Conservation (phyloP, 169 alveolate genomes). For the Eimeria falciformis region DNA sequence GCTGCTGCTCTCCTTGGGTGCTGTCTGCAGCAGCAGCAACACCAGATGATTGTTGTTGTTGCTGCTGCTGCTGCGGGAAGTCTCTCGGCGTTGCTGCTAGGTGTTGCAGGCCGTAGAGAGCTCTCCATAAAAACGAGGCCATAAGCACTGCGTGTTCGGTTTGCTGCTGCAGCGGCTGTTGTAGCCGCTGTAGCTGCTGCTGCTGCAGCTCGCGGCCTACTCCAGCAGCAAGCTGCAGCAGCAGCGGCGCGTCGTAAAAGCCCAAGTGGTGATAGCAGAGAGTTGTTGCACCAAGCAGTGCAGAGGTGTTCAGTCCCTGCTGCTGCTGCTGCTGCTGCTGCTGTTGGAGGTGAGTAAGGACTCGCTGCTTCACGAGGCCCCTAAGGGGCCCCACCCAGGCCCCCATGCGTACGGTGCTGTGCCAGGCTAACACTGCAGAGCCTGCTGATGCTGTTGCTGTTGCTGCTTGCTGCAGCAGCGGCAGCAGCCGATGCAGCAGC, state of each 20-base stretch:
- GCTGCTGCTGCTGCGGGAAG: conserved; percentile 41
- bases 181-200: conserved; percentile 64
- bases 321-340: conserved; percentile 62
- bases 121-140: conserved; percentile 27
- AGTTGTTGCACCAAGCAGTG: conserved; percentile 22
- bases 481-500: conserved; percentile 45
- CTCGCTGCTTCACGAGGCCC: conserved; percentile 27
- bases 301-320: background rate
- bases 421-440: conserved; percentile 41
- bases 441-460: conserved; percentile 49
- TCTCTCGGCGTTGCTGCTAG: conserved; percentile 52
- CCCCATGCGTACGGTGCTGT: background rate
- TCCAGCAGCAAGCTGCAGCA: conserved; percentile 51
- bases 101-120: conserved; percentile 49
- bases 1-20: background rate
- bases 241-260: conserved; percentile 60
- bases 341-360: conserved; percentile 50
- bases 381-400: conserved; percentile 51
- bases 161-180: conserved; percentile 25
- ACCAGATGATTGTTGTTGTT: conserved; percentile 21
- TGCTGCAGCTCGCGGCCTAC: conserved; percentile 39
- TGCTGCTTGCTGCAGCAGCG: conserved; percentile 71
- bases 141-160: background rate
- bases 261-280: conserved; percentile 55
- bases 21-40: background rate